Evolutionary conservation across 495 filamentous ascomycete genomes (phyloP).

Genomic region (Evernia prunastri): DNA sequence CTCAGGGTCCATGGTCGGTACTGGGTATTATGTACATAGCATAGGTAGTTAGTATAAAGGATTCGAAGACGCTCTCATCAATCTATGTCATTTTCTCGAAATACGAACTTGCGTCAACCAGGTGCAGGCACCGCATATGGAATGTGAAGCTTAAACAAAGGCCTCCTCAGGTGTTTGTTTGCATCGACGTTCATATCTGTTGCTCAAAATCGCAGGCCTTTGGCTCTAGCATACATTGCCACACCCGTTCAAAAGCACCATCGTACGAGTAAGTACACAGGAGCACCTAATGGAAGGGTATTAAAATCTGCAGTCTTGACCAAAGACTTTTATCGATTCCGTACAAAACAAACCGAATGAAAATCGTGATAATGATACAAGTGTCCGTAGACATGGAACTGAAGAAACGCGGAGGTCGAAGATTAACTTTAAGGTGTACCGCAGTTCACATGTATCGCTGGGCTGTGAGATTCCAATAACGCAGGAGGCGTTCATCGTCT

Average conservation of each 20-base stretch:
- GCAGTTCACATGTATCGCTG: background rate
- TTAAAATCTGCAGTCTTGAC: constrained; percentile 8
- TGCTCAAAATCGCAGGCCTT: background rate
- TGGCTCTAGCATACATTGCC: constrained; percentile 1
- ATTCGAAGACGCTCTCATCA: background rate
- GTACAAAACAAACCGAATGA: background rate
- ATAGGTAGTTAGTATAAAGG: background rate
- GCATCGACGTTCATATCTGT: background rate
- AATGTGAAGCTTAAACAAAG: background rate
- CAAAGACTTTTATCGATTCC: constrained; percentile 10
- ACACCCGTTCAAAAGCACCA: background rate
- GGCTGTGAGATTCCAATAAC: background rate
- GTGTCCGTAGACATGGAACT: background rate
- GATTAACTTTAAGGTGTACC: constrained; percentile 13
- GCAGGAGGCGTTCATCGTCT: background rate
- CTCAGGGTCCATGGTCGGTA: background rate
- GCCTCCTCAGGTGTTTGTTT: background rate
- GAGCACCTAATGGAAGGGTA: constrained; percentile 9
- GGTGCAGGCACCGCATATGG: background rate
- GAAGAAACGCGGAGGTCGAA: background rate
- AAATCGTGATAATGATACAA: constrained; percentile 18
- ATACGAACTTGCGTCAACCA: background rate
- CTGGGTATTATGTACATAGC: background rate
- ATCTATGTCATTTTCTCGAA: background rate
- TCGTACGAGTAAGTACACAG: constrained; percentile 12